Evolutionary conservation across 192 early-diverging fungal species (phyloP).

Genomic region (Obelidium mucronatum): DNA sequence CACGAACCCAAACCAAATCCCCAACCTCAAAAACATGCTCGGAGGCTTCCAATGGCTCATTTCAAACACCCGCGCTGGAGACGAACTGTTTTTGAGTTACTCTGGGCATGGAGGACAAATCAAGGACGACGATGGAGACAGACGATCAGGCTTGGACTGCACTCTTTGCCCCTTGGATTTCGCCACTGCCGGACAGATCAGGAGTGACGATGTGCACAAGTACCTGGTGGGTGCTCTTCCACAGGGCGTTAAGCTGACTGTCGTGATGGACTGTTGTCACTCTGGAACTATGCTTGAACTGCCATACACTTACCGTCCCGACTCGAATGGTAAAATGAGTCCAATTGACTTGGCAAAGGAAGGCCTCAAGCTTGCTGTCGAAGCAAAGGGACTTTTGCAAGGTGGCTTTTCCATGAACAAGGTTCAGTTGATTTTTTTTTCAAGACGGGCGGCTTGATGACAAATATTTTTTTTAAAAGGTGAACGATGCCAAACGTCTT

Average conservation of each 20-base stretch:
- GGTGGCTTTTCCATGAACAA: slow-evolving; percentile 19
- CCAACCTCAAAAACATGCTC: slow-evolving; percentile 59
- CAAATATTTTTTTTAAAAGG: no score
- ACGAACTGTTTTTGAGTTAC: slow-evolving; percentile 51
- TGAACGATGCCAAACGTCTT: slow-evolving; percentile 10
- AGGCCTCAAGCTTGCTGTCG: neutral
- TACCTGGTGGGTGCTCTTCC: slow-evolving; percentile 70
- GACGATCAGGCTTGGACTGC: slow-evolving; percentile 37
- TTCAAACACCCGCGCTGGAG: slow-evolving; percentile 50
- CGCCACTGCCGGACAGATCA: slow-evolving; percentile 70
- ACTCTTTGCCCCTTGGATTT: slow-evolving; percentile 82
- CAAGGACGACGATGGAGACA: slow-evolving; percentile 56
- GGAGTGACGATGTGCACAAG: slow-evolving; percentile 71
- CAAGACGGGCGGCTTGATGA: no score
- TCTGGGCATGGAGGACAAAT: no score
- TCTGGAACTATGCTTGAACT: slow-evolving; percentile 50
- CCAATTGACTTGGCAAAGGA: slow-evolving; percentile 17
- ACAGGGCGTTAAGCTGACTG: slow-evolving; percentile 67
- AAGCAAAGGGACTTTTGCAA: neutral
- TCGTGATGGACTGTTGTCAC: no score
- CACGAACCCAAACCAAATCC: slow-evolving; percentile 17
- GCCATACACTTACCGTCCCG: slow-evolving; percentile 41
- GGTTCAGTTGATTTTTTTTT: no score
- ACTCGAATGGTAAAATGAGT: slow-evolving; percentile 26
- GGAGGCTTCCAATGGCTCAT: slow-evolving; percentile 57